phyloP scores from a whole-genome alignment of 108 stramenopile species.

The Cyclotella kingstonii region DNA sequence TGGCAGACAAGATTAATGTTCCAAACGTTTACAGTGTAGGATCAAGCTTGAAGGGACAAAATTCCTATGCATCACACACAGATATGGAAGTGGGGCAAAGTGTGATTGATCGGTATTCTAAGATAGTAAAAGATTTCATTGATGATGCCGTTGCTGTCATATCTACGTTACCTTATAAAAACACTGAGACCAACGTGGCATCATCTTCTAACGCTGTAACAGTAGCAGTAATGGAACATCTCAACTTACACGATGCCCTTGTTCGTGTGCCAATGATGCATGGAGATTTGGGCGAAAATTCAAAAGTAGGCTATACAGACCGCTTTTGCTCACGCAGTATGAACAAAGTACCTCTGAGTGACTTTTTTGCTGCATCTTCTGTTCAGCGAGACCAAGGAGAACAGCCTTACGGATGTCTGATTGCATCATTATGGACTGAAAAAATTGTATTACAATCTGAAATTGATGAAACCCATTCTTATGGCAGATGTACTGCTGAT shows the following conservation, averaged over 20 bases:
- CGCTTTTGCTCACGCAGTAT: constrained; percentile 26
- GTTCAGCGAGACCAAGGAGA: background rate
- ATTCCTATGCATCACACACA: constrained; percentile 62
- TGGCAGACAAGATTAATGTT: constrained; percentile 55
- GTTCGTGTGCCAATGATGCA: constrained; percentile 38
- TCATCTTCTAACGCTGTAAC: constrained; percentile 23
- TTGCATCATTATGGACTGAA: constrained; percentile 8
- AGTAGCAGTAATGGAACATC: constrained; percentile 40
- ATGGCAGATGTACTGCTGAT: too few relatives aligned
- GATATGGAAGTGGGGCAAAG: constrained; percentile 52
- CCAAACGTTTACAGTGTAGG: constrained; percentile 76
- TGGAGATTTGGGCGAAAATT: constrained; percentile 31
- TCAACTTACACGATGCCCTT: constrained; percentile 31
- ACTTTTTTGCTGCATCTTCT: constrained; percentile 55
- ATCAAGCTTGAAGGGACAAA: constrained; percentile 59
- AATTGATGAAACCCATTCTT: too few relatives aligned
- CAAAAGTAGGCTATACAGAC: constrained; percentile 33
- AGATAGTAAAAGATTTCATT: constrained; percentile 37
- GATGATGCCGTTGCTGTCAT: constrained; percentile 38
- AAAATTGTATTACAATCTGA: too few relatives aligned
- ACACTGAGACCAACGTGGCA: background rate
- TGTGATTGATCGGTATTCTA: constrained; percentile 44
- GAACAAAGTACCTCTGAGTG: constrained; percentile 45
- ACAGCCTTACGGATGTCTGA: background rate
- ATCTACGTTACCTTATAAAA: background rate